phyloP scores from a whole-genome alignment of 2,329 filamentous ascomycete species.

The Cladosporium sp. region DNA sequence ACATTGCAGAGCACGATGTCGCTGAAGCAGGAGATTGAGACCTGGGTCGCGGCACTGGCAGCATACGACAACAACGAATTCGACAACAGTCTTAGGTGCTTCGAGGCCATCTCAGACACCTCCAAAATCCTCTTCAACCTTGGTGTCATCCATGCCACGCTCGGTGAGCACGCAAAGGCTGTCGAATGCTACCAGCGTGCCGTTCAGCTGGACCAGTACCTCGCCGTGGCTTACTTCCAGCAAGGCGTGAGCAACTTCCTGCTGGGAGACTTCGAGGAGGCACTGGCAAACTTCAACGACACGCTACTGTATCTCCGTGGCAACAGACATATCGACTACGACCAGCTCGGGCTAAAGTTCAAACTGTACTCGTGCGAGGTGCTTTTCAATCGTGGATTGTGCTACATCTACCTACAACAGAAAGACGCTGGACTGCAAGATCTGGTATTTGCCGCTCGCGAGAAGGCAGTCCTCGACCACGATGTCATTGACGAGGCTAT shows the following conservation, averaged over 20 bases:
- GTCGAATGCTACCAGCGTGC: constrained; percentile 94
- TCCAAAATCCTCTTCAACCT: constrained; percentile 99
- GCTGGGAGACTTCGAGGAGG: constrained; percentile 94
- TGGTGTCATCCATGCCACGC: constrained; percentile 93
- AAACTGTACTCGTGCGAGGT: constrained; percentile 97
- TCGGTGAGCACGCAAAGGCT: constrained; percentile 93
- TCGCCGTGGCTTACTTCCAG: constrained; percentile 97
- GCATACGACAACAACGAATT: constrained; percentile 98
- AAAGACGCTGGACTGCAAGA: constrained; percentile 89
- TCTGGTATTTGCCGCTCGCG: constrained; percentile 84
- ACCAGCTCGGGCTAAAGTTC: constrained; percentile 91
- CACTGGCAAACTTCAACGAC: constrained; percentile 97
- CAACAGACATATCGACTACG: constrained; percentile 97
- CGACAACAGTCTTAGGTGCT: constrained; percentile 80
- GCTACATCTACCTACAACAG: constrained; percentile 95
- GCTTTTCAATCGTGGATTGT: constrained; percentile 93
- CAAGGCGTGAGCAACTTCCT: constrained; percentile 98
- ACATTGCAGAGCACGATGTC: constrained; percentile 41
- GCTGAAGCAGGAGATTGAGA: constrained; percentile 85
- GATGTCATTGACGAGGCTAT: constrained; percentile 98
- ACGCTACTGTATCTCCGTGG: constrained; percentile 90
- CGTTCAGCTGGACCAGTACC: constrained; percentile 86
- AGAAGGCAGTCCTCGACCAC: constrained; percentile 94
- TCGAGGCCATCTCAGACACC: constrained; percentile 86
- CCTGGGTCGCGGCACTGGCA: constrained; percentile 87